Evolutionary conservation across 768 basidiomycete genomes (phyloP), one percentile per base, ranked within the genome.

Genomic region (Mycena maculata): DNA sequence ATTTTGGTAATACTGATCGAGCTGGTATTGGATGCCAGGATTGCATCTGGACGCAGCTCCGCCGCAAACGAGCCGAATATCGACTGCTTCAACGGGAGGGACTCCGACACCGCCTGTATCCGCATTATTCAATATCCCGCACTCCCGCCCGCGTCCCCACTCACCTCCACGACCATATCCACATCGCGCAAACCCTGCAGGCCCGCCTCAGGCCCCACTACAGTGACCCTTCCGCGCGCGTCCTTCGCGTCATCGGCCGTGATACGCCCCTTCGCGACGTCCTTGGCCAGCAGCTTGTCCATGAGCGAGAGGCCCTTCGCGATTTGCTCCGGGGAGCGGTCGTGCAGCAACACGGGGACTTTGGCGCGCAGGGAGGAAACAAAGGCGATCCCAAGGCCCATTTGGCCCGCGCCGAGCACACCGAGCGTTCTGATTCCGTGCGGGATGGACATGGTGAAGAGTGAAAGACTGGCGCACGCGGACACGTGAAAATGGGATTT

Each of bases 1-100:
- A 98, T 94, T 81, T 96, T 96, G 23, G 96, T 96, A 48, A 99
- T 90, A 70, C 92, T 94, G 69, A 98, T 98, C 12, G 93, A 95
- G 62, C 94, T 96, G 2, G 96, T 99, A 74, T 99, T 98, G 45
- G 90, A 89, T 0, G 96, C 96, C 23, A 99, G 83, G 54, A 99
- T 95, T 10, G 93, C 87, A 33, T 87, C 83, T 0, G 91, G 89
- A 30, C 87, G 83, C 54, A 95, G 77, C 72, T 91, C 87, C 52
- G 85, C 85, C 18, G 91, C 86, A 23, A 98, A 85, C 3, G 84
- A 80, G 7, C 83, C 77, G 78, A 99, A 98, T 67, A 99, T 88
- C 7, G 83, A 79, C 71, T 89, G 85, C 78, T 98, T 99, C 31
- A 98, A 79, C 2, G 86, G 76, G 23, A 96, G 81, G 44, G 90